phyloP scores from a whole-genome alignment of 495 filamentous ascomycete genomes.

The Hypoxylon intermedium region DNA sequence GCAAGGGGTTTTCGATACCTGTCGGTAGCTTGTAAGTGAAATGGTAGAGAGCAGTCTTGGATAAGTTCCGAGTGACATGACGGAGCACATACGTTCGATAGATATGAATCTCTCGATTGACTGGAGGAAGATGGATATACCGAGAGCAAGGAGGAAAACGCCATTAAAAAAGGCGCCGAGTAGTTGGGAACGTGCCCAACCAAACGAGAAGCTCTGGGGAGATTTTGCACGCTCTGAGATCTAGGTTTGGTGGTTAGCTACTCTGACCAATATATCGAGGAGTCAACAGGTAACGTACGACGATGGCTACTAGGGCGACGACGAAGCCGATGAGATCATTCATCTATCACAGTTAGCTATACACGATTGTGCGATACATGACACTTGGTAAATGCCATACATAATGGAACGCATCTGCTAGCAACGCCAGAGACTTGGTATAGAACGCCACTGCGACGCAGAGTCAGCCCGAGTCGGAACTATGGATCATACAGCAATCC shows the following conservation, averaged over 20 bases:
- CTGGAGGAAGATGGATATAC: conserved; percentile 90
- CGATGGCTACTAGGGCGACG: conserved; percentile 84
- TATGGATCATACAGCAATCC: not conserved
- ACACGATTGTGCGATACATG: not conserved
- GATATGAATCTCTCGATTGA: conserved; percentile 84
- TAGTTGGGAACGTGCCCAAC: conserved; percentile 93
- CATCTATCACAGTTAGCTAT: conserved; percentile 57
- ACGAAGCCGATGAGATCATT: conserved; percentile 89
- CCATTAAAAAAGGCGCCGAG: conserved; percentile 95
- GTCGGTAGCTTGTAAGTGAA: conserved; percentile 48
- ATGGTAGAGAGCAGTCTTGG: not conserved
- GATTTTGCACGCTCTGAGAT: conserved; percentile 51
- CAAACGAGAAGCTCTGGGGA: conserved; percentile 51
- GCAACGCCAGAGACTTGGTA: conserved; percentile 85
- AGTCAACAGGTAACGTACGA: conserved; percentile 54
- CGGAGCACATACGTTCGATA: conserved; percentile 40
- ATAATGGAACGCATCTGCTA: conserved; percentile 97
- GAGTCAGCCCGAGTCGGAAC: conserved; percentile 2
- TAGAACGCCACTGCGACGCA: conserved; percentile 69
- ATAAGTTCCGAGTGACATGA: not conserved
- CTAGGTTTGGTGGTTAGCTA: conserved; percentile 34
- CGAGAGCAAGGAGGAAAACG: conserved; percentile 90
- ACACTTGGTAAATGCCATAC: conserved; percentile 53
- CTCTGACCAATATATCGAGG: not conserved
- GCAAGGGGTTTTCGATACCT: conserved; percentile 73